Evolutionary conservation across 208 protist genomes (phyloP), one percentile per base, ranked within the genome.

Genomic region (Acanthamoeba triangularis): DNA sequence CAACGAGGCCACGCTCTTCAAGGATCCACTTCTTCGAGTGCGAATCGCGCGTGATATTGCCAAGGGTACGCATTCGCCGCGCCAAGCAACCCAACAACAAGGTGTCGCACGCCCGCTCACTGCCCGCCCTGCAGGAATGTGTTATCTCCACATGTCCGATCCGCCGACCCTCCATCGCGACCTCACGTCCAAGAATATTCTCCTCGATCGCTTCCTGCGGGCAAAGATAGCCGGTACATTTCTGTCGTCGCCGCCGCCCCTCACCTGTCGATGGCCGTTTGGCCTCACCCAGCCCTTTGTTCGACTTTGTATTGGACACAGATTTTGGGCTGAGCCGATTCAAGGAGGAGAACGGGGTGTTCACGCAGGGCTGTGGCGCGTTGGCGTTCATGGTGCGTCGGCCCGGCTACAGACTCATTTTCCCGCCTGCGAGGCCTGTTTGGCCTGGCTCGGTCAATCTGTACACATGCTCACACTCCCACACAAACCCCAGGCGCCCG

Each of bases 141-240:
- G 35, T 1, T 97, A 96, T 74, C 56, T 97, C 10, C 96, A 97
- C 76, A 96, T 87, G 30, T 65, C 90, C 25, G 93, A 76, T 33
- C 96, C 96, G 44, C 78, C 49, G 0, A 96, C 96, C 6, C 84
- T 97, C n/a, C 96, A 97, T 37, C 87, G 95, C 20, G 96, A 97
- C 91, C 65, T 97, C 1, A 97, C 90, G 20, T 69, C 61, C 6
- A 47, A 82, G 20, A 97, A 97, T 37, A 94, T 97, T 23, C 65
- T 97, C 37, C 44, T 85, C 0, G 76, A 85, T 37, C 35, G 76
- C 3, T 85, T 85, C 30, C 25, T 85, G 4, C 35, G 76, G 8
- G 76, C 76, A 5, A 85, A 85, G 44, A 85, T 85, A 16, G 76
- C 76, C 4, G 72, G 72, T 82, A 25, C 33, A n/a, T 3, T 23